Percentiles rank a stretch among this genome's conserved stretches.
Conservation (phyloP, 1,284 basidiomycete species). For the Irpex sp. region DNA sequence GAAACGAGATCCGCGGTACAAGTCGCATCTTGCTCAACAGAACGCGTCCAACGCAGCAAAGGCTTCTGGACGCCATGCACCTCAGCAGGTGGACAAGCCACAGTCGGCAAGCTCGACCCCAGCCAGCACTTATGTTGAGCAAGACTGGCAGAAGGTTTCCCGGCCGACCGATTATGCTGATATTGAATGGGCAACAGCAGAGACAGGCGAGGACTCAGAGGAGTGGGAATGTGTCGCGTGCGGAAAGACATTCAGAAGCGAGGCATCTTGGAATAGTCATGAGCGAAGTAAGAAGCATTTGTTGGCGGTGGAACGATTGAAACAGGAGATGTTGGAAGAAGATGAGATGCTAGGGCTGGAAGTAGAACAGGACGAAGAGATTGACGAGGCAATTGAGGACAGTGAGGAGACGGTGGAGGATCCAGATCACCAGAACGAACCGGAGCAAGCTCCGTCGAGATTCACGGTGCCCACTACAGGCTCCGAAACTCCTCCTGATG, state of each 20-base stretch:
- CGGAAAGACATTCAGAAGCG: slow-evolving; percentile 84
- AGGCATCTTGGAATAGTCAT: slow-evolving; percentile 94
- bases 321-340: slow-evolving; percentile 72
- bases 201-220: slow-evolving; percentile 61
- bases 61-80: slow-evolving; percentile 16
- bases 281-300: slow-evolving; percentile 95
- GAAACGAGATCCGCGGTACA: slow-evolving; percentile 92
- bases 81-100: slow-evolving; percentile 7
- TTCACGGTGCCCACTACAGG: neutral
- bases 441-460: neutral
- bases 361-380: slow-evolving; percentile 9
- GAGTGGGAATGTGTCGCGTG: slow-evolving; percentile 98
- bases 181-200: slow-evolving; percentile 63
- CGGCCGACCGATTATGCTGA: slow-evolving; percentile 45
- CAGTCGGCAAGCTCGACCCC: slow-evolving; percentile 17
- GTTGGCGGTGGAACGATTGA: slow-evolving; percentile 77
- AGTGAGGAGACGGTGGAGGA: slow-evolving; percentile 13
- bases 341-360: slow-evolving; percentile 53
- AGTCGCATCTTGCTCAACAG: slow-evolving; percentile 52
- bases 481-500: neutral
- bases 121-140: slow-evolving; percentile 52
- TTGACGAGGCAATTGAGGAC: slow-evolving; percentile 15
- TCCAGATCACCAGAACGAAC: slow-evolving; percentile 9
- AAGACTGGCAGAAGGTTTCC: slow-evolving; percentile 75
- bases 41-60: slow-evolving; percentile 26